Percentiles rank a stretch among this genome's conserved stretches.
Evolutionary conservation across 257 asterid species (phyloP).

Genomic region (Capsicum chinense): DNA sequence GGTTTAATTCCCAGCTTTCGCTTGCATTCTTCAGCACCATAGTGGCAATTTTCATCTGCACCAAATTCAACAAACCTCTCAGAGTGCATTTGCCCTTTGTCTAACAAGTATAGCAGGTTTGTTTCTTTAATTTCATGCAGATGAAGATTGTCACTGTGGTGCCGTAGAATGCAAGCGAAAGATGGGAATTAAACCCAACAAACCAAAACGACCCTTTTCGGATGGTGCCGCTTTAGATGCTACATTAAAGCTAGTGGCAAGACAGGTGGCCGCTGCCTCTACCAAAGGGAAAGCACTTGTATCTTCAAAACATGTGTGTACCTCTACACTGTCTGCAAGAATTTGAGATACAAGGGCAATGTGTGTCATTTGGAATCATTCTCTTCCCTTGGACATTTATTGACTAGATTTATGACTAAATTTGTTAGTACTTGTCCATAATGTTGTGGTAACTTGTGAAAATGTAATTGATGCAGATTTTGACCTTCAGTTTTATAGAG

Average conservation of each 20-base stretch:
- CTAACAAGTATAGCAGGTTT: too few relatives aligned
- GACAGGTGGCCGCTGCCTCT: conserved; percentile 42
- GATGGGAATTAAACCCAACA: too few relatives aligned
- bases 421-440: conserved; percentile 24
- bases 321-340: background rate
- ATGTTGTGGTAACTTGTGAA: background rate
- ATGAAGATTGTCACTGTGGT: too few relatives aligned
- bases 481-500: conserved; percentile 22
- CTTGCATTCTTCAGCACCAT: too few relatives aligned
- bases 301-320: conserved; percentile 48
- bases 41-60: too few relatives aligned
- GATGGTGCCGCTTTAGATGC: conserved; percentile 57
- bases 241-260: conserved; percentile 47
- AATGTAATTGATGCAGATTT: conserved; percentile 16
- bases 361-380: conserved; percentile 2
- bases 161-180: too few relatives aligned
- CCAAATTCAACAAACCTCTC: too few relatives aligned
- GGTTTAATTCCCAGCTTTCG: too few relatives aligned
- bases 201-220: conserved; percentile 41
- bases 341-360: conserved; percentile 18
- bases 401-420: background rate
- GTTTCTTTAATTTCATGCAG: too few relatives aligned
- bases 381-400: background rate
- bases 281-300: conserved; percentile 52
- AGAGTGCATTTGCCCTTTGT: too few relatives aligned